Evolutionary conservation across 805 yeast species (phyloP).

Genomic region (Wickerhamomyces hampshirensis): DNA sequence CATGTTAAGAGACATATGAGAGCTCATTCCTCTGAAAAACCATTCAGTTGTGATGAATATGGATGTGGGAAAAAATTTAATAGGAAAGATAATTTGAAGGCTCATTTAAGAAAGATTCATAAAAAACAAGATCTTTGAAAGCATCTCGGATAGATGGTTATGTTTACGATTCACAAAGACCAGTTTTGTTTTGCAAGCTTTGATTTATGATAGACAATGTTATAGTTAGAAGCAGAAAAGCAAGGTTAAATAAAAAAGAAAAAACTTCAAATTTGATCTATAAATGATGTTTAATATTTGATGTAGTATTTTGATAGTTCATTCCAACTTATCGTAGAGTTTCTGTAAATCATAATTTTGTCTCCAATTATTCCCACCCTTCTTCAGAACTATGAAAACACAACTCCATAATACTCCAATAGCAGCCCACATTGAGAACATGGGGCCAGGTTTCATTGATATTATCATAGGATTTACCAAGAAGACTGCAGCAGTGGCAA

Average conservation of each 20-base stretch:
- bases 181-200: too few species aligned
- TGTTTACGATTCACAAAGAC: too few species aligned
- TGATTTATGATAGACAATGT: too few species aligned
- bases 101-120: conserved; percentile 69
- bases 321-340: conserved; percentile 43
- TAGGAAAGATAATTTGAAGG: conserved; percentile 73
- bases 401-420: conserved; percentile 40
- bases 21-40: conserved; percentile 76
- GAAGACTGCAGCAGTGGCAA: conserved; percentile 76
- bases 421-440: conserved; percentile 64
- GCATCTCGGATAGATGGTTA: too few species aligned
- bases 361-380: conserved; percentile 56
- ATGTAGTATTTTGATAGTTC: neutral
- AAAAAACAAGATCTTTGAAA: neutral
- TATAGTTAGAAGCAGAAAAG: too few species aligned
- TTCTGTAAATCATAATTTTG: conserved; percentile 54
- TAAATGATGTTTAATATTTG: neutral
- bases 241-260: too few species aligned
- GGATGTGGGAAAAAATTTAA: conserved; percentile 67
- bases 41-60: conserved; percentile 56
- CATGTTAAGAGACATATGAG: conserved; percentile 73
- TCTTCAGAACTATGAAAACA: conserved; percentile 43
- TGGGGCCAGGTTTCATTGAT: conserved; percentile 68
- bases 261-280: too few species aligned
- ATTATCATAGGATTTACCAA: conserved; percentile 62